Conservation (phyloP, 2,329 filamentous ascomycete genomes). For the Chaetothyriales sp. region DNA sequence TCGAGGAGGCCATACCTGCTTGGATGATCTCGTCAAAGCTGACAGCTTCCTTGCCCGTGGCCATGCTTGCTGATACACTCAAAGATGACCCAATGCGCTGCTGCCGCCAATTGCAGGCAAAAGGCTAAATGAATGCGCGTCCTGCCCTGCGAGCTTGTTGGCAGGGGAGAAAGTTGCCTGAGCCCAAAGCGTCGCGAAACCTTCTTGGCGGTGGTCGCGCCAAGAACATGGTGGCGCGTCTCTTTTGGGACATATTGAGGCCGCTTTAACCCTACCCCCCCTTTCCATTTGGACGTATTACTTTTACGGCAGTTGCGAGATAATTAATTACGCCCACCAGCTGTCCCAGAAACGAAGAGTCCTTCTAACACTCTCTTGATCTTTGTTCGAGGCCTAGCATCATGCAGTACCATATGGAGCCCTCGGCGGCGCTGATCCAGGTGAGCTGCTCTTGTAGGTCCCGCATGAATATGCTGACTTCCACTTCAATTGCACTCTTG, state of each 20-base stretch:
- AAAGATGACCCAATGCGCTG: neutral
- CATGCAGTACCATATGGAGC: neutral
- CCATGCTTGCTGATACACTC: constrained; percentile 19
- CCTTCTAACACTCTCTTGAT: neutral
- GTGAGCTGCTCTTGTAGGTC: neutral
- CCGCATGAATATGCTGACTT: neutral
- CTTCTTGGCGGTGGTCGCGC: neutral
- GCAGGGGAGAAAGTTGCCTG: neutral
- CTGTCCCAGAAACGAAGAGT: too few relatives aligned
- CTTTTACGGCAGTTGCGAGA: too few relatives aligned
- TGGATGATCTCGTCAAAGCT: constrained; percentile 39
- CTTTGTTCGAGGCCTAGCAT: neutral
- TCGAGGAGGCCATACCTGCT: constrained; percentile 26
- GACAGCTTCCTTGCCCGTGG: constrained; percentile 23
- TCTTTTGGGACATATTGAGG: neutral
- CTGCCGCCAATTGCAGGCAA: neutral
- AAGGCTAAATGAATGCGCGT: neutral
- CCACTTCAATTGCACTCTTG: too few relatives aligned
- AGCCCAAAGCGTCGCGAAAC: neutral
- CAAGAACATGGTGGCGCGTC: neutral
- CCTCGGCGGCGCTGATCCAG: neutral
- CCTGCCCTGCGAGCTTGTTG: neutral
- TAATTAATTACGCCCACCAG: too few relatives aligned
- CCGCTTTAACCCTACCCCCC: neutral
- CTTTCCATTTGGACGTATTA: too few relatives aligned